Evolutionary conservation across 495 filamentous ascomycete genomes (phyloP).

Genomic region (Penicillium bovifimosum): DNA sequence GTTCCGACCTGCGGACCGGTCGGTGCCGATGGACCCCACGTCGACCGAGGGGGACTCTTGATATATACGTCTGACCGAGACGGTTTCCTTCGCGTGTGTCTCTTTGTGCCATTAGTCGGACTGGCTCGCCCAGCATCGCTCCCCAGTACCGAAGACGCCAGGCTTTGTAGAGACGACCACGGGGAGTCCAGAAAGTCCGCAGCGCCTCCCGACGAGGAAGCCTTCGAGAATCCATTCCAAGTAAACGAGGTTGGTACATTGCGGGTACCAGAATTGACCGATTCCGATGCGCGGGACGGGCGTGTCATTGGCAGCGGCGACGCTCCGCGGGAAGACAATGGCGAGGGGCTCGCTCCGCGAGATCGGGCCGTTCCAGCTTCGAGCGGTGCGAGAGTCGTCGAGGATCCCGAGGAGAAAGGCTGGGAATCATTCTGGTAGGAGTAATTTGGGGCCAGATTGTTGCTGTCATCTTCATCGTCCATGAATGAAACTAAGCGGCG

Average conservation of each 20-base stretch:
- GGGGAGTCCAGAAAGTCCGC: constrained; percentile 45
- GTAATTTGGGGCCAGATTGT: constrained; percentile 9
- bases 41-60: constrained; percentile 34
- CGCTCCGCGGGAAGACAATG: constrained; percentile 38
- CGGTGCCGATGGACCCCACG: constrained; percentile 53
- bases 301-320: constrained; percentile 47
- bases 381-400: constrained; percentile 21
- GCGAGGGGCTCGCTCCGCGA: constrained; percentile 39
- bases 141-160: constrained; percentile 50
- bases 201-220: constrained; percentile 31
- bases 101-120: constrained; percentile 24
- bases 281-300: constrained; percentile 36
- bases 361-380: constrained; percentile 30
- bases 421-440: constrained; percentile 26
- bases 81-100: constrained; percentile 40
- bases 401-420: constrained; percentile 29
- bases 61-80: constrained; percentile 39
- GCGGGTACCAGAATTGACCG: constrained; percentile 13
- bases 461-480: constrained; percentile 31
- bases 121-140: constrained; percentile 36
- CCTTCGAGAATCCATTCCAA: constrained; percentile 23
- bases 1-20: constrained; percentile 41
- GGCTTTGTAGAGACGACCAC: constrained; percentile 50
- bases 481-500: constrained; percentile 41
- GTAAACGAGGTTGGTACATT: constrained; percentile 27